These are phyloP conservation scores for Galerina marginata DNA, from an alignment of 768 basidiomycete species.

Conservation along the genomic window DNA sequence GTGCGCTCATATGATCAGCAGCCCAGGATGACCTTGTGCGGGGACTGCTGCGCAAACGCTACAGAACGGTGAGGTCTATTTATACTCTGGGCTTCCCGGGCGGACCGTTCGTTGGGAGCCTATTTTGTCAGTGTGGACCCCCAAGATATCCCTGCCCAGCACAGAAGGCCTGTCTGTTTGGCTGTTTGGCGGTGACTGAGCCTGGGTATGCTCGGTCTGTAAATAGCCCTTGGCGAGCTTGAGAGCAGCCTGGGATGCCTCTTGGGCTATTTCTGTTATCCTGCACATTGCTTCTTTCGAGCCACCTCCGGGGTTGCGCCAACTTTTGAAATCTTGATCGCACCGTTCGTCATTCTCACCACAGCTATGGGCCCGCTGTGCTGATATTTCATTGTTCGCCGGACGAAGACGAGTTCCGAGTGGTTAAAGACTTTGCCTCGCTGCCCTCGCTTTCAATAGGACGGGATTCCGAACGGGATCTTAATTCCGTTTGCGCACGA, in stretches of 20 bases:
- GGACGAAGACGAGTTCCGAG: slow-evolving; percentile 1
- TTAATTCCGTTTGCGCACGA: not conserved
- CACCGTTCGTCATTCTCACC: slow-evolving; percentile 1
- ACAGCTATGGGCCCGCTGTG: slow-evolving; percentile 5
- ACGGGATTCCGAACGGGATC: slow-evolving; percentile 3
- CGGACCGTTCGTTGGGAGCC: slow-evolving; percentile 4
- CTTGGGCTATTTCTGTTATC: slow-evolving; percentile 3
- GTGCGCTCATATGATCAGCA: slow-evolving; percentile 14
- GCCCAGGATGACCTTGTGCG: slow-evolving; percentile 7
- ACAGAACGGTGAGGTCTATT: not conserved
- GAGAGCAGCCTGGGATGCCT: not conserved
- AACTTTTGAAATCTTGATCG: not conserved
- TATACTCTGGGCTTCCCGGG: not conserved
- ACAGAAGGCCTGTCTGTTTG: slow-evolving; percentile 10
- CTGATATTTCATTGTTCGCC: not conserved
- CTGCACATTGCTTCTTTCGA: slow-evolving; percentile 1
- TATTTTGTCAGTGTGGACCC: slow-evolving; percentile 18
- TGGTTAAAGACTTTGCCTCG: not conserved
- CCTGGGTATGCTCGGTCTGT: slow-evolving; percentile 8
- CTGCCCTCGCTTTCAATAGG: slow-evolving; percentile 5
- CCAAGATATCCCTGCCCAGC: slow-evolving; percentile 14
- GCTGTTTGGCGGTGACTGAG: slow-evolving; percentile 11
- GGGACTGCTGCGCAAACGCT: slow-evolving; percentile 13
- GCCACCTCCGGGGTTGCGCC: too few species aligned
- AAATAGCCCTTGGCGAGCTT: not conserved